Evolutionary conservation across 768 basidiomycete species (phyloP).

Genomic region (Lentinula detonsa): DNA sequence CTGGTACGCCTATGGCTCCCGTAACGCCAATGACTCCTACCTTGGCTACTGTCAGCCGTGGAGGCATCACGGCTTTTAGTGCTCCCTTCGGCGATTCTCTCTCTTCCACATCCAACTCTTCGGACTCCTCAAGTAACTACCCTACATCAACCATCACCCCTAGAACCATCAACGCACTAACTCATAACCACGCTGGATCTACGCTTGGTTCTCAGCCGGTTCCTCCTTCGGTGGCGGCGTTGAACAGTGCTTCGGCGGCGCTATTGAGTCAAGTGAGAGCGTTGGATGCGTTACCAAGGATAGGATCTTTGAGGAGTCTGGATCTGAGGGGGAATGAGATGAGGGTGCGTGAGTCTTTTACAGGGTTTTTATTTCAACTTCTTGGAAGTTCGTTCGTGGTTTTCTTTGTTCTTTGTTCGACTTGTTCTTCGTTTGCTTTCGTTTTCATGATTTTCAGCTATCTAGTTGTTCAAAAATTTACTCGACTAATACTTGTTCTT

Average conservation of each 20-base stretch:
- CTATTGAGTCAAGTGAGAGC: conserved; percentile 84
- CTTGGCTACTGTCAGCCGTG: not conserved
- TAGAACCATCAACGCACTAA: not conserved
- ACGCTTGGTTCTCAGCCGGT: not conserved
- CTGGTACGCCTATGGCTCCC: not conserved
- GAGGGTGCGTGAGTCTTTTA: conserved; percentile 35
- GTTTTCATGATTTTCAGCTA: not conserved
- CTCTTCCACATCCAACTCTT: not conserved
- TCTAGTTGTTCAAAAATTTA: not conserved
- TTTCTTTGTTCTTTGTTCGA: not conserved
- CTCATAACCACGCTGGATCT: not conserved
- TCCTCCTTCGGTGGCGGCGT: not conserved
- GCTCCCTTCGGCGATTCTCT: too few species aligned
- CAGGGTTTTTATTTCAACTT: too few species aligned
- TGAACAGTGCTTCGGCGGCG: conserved; percentile 54
- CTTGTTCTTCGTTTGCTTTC: not conserved
- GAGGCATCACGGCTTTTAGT: not conserved
- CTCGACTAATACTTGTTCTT: not conserved
- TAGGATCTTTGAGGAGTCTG: conserved; percentile 83
- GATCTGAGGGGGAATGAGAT: conserved; percentile 94
- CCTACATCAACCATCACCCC: not conserved
- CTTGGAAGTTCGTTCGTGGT: not conserved
- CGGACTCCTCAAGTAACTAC: not conserved
- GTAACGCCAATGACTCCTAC: not conserved
- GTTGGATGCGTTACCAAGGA: conserved; percentile 78